Evolutionary conservation across 768 basidiomycete species (phyloP).

Genomic region (Thelephora ganbajun): DNA sequence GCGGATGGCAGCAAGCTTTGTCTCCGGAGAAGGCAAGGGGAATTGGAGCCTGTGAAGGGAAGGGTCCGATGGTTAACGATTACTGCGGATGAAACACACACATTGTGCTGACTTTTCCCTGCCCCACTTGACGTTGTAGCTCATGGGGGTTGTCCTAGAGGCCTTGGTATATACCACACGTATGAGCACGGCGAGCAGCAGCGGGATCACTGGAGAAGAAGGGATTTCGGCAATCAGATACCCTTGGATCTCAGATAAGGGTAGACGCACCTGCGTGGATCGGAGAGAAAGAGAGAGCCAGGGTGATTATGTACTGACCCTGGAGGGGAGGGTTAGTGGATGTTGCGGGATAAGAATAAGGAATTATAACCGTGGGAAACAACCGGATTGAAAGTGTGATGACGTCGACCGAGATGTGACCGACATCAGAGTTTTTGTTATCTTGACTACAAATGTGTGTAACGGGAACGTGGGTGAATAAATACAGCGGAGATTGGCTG

Average conservation of each 20-base stretch:
- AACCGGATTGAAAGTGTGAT: too few species aligned
- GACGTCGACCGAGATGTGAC: too few species aligned
- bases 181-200: constrained; percentile 11
- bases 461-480: too few species aligned
- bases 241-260: background rate
- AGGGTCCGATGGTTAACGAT: constrained; percentile 1
- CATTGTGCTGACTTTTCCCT: constrained; percentile 24
- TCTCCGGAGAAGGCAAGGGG: constrained; percentile 40
- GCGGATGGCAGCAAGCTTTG: constrained; percentile 46
- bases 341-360: constrained; percentile 1
- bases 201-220: background rate
- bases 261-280: constrained; percentile 10
- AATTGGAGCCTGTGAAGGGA: constrained; percentile 27
- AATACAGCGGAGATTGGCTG: too few species aligned
- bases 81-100: constrained; percentile 4
- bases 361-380: too few species aligned
- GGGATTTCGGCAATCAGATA: background rate
- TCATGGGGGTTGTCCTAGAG: constrained; percentile 11
- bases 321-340: constrained; percentile 5
- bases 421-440: too few species aligned
- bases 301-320: constrained; percentile 4
- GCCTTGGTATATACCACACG: constrained; percentile 13
- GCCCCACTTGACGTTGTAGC: constrained; percentile 35
- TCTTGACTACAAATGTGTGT: too few species aligned
- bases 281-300: constrained; percentile 9